phyloP scores from a whole-genome alignment of 2,329 filamentous ascomycete genomes.

The Penicillium griseofulvum region DNA sequence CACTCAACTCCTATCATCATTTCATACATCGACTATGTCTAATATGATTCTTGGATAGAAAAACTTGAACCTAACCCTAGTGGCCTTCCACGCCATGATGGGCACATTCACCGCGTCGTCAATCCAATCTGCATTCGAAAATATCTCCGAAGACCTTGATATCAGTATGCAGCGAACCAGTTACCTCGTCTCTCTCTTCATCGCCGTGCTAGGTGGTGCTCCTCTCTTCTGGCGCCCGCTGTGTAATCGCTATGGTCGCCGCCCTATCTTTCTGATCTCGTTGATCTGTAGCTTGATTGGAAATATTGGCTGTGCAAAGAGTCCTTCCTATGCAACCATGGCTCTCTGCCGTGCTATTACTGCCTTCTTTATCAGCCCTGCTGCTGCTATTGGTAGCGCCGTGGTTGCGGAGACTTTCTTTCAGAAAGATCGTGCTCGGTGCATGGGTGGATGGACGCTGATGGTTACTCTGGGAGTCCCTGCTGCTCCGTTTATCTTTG shows the following conservation, averaged over 20 bases:
- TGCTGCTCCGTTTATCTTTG: conserved; percentile 32
- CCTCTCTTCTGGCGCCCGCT: conserved; percentile 57
- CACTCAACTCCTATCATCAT: neutral
- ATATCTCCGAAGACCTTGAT: conserved; percentile 51
- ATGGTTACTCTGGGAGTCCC: conserved; percentile 51
- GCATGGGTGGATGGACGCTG: conserved; percentile 56
- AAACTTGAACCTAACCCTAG: conserved; percentile 46
- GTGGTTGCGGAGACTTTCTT: conserved; percentile 58
- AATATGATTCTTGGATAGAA: conserved; percentile 13
- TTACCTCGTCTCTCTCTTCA: conserved; percentile 56
- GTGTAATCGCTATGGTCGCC: conserved; percentile 52
- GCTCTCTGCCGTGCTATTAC: conserved; percentile 50
- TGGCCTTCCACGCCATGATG: conserved; percentile 54
- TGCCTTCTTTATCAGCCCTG: conserved; percentile 54
- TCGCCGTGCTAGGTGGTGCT: conserved; percentile 51
- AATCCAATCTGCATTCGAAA: conserved; percentile 54
- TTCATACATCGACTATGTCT: neutral
- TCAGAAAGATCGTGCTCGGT: conserved; percentile 50
- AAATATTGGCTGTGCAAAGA: conserved; percentile 54
- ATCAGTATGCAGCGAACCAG: conserved; percentile 50
- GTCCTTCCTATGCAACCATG: conserved; percentile 50
- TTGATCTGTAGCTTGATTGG: conserved; percentile 46
- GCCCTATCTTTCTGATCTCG: conserved; percentile 54
- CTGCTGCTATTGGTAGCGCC: conserved; percentile 52
- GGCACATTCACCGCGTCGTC: conserved; percentile 52